These are phyloP conservation scores for Phytopythium chamaehyphon DNA, from an alignment of 352 stramenopile genomes.

Conservation along the genomic window DNA sequence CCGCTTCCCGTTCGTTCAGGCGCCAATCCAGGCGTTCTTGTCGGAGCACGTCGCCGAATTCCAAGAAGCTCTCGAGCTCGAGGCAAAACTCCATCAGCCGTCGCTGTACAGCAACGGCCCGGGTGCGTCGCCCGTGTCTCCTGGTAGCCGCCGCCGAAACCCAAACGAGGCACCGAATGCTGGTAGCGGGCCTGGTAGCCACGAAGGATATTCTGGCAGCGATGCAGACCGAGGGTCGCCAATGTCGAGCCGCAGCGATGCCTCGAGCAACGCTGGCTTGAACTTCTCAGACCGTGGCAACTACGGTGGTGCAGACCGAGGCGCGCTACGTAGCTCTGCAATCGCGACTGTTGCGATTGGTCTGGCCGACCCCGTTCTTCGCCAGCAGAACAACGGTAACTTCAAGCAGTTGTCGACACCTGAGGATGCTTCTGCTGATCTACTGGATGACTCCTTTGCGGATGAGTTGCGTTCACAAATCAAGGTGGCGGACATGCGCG, in stretches of 20 bases:
- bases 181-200: constrained; percentile 10
- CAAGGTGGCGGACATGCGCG: constrained; percentile 50
- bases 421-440: constrained; percentile 13
- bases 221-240: constrained; percentile 31
- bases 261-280: constrained; percentile 34
- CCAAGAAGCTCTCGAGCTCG: constrained; percentile 78
- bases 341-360: constrained; percentile 52
- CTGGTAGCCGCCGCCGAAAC: constrained; percentile 38
- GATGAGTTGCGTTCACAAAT: constrained; percentile 62
- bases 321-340: constrained; percentile 49
- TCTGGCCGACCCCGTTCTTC: constrained; percentile 26
- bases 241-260: constrained; percentile 38
- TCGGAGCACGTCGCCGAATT: constrained; percentile 85
- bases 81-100: constrained; percentile 85
- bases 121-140: constrained; percentile 28
- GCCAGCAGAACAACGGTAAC: constrained; percentile 31
- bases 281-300: constrained; percentile 23
- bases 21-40: constrained; percentile 79
- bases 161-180: constrained; percentile 27
- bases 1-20: constrained; percentile 83
- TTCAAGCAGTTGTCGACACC: constrained; percentile 26
- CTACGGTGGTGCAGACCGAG: constrained; percentile 8
- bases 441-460: constrained; percentile 54
- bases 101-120: constrained; percentile 50
- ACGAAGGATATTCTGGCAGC: constrained; percentile 25